phyloP scores from a whole-genome alignment of 2,329 filamentous ascomycete genomes.

The Amphichorda felina region DNA sequence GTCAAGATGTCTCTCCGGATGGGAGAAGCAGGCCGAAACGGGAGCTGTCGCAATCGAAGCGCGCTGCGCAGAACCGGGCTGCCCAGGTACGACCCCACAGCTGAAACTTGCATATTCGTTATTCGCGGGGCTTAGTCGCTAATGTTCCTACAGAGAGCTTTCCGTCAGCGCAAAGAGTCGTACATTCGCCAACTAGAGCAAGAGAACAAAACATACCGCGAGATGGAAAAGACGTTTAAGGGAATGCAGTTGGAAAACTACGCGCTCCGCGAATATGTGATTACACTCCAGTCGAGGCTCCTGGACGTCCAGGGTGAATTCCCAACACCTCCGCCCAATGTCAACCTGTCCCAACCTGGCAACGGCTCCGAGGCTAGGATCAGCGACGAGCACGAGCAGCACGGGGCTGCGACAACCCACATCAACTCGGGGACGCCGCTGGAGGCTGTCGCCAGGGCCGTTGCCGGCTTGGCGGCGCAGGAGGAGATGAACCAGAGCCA shows the following conservation, averaged over 20 bases:
- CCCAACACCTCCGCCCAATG: constrained; percentile 70
- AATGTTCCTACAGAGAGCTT: constrained; percentile 69
- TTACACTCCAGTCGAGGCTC: constrained; percentile 77
- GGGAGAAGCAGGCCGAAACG: constrained; percentile 66
- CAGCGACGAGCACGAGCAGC: constrained; percentile 3
- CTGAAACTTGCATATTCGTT: no score
- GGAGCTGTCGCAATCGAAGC: constrained; percentile 89
- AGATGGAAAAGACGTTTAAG: constrained; percentile 68
- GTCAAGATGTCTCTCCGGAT: constrained; percentile 25
- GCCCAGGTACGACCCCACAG: constrained; percentile 56
- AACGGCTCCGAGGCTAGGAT: constrained; percentile 1
- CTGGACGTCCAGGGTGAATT: constrained; percentile 75
- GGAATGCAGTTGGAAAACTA: constrained; percentile 82
- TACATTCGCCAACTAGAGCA: constrained; percentile 98
- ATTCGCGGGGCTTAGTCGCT: no score
- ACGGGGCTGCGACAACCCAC: background rate
- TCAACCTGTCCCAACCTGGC: constrained; percentile 41
- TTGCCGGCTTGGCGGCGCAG: constrained; percentile 28
- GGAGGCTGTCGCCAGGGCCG: constrained; percentile 38
- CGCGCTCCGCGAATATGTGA: constrained; percentile 81
- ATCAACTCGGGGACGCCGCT: constrained; percentile 22
- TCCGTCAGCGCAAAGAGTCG: constrained; percentile 92
- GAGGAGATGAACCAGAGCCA: constrained; percentile 24
- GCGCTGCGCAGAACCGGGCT: constrained; percentile 90
- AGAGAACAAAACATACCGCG: constrained; percentile 71